Evolutionary conservation across 441 rosid genomes (phyloP).

Genomic region (Geranium incanum): DNA sequence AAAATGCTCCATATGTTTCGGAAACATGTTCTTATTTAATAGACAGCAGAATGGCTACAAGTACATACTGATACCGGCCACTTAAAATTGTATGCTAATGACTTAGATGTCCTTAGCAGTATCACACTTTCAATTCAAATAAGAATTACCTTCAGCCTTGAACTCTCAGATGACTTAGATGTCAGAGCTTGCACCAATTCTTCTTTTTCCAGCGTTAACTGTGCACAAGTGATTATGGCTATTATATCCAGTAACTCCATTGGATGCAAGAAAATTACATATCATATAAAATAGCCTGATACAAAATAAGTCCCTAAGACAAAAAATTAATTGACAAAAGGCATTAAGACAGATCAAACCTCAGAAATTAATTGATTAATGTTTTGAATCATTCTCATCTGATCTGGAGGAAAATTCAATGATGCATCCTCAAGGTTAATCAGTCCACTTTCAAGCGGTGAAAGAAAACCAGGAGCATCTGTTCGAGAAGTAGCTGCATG

Average conservation of each 20-base stretch:
- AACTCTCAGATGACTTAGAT: slow-evolving; percentile 63
- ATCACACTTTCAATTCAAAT: slow-evolving; percentile 1
- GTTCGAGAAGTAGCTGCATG: slow-evolving; percentile 27
- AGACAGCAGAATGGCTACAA: neutral
- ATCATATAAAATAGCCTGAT: slow-evolving; percentile 9
- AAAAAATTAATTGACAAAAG: slow-evolving; percentile 13
- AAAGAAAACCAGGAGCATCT: slow-evolving; percentile 30
- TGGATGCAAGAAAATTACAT: neutral
- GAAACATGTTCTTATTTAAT: neutral
- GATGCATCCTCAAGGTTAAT: slow-evolving; percentile 43
- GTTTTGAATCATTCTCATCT: slow-evolving; percentile 62
- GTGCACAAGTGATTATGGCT: slow-evolving; percentile 22
- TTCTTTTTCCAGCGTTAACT: slow-evolving; percentile 86
- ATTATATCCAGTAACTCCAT: slow-evolving; percentile 16
- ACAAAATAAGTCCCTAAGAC: slow-evolving; percentile 11
- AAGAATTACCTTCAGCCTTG: slow-evolving; percentile 59
- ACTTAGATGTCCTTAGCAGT: neutral
- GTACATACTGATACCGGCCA: no score
- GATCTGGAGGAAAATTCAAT: slow-evolving; percentile 66
- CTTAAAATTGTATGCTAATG: neutral
- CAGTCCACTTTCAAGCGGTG: slow-evolving; percentile 39
- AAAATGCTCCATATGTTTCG: neutral
- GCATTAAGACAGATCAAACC: slow-evolving; percentile 32
- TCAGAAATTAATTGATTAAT: slow-evolving; percentile 65
- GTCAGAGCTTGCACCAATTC: slow-evolving; percentile 71